These are phyloP conservation scores for Cryptosporidium meleagridis DNA, from an alignment of 169 alveolate species.

Conservation along the genomic window DNA sequence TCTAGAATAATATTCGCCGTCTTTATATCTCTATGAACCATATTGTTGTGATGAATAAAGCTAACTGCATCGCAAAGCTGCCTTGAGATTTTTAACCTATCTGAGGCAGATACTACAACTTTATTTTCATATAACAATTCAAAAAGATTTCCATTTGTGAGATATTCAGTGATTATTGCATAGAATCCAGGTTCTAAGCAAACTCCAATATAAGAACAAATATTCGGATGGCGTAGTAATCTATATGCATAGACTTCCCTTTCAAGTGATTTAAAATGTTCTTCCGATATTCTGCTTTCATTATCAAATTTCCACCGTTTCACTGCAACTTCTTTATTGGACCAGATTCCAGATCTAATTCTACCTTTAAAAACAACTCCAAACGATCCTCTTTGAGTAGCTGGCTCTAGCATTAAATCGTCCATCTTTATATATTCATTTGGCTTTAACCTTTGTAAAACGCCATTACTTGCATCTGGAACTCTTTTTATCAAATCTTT, in stretches of 20 bases:
- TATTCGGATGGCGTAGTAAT: conserved; percentile 78
- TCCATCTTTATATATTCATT: conserved; percentile 61
- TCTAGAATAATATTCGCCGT: conserved; percentile 84
- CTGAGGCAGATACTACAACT: conserved; percentile 77
- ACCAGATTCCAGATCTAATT: conserved; percentile 57
- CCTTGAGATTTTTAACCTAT: conserved; percentile 78
- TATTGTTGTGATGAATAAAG: conserved; percentile 79
- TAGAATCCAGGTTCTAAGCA: conserved; percentile 82
- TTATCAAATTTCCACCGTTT: conserved; percentile 71
- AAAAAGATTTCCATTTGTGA: conserved; percentile 82
- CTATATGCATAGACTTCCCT: conserved; percentile 84
- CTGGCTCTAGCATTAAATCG: conserved; percentile 66
- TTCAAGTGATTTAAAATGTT: conserved; percentile 79
- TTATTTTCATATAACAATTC: conserved; percentile 80
- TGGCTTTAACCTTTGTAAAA: conserved; percentile 54
- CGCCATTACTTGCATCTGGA: conserved; percentile 75
- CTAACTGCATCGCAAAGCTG: conserved; percentile 82
- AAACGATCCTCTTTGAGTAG: conserved; percentile 72
- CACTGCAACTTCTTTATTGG: conserved; percentile 66
- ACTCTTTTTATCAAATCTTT: conserved; percentile 59
- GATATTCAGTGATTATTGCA: conserved; percentile 82
- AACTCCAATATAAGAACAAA: conserved; percentile 82
- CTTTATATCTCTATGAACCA: conserved; percentile 85
- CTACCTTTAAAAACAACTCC: conserved; percentile 67
- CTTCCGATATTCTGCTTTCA: conserved; percentile 66